Evolutionary conservation across 2,329 filamentous ascomycete genomes (phyloP).

Genomic region (Davidsoniella virescens): DNA sequence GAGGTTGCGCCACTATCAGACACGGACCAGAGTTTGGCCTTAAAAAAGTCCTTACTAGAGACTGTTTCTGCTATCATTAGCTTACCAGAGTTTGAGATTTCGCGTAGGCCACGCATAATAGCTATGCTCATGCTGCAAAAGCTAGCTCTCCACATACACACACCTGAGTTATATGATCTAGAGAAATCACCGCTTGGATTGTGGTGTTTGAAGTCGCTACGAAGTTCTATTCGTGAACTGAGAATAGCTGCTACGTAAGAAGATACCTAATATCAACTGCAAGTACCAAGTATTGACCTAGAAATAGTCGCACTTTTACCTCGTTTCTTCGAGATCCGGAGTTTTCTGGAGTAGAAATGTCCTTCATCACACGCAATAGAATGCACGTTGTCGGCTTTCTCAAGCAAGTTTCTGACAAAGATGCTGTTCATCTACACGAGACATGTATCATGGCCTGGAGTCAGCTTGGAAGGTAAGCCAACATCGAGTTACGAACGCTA

Average conservation of each 20-base stretch:
- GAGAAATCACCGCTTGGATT: constrained; percentile 53
- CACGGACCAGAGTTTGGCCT: constrained; percentile 5
- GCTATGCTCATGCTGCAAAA: constrained; percentile 57
- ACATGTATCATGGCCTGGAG: constrained; percentile 75
- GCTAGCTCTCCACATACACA: constrained; percentile 49
- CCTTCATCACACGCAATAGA: constrained; percentile 8
- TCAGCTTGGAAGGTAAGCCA: constrained; percentile 54
- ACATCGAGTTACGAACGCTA: neutral
- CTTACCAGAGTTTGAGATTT: constrained; percentile 31
- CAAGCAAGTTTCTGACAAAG: constrained; percentile 53
- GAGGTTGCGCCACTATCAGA: constrained; percentile 8
- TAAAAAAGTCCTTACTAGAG: constrained; percentile 1
- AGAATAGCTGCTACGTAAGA: constrained; percentile 60
- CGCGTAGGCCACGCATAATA: constrained; percentile 46
- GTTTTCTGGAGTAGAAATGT: constrained; percentile 15
- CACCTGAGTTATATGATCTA: constrained; percentile 46
- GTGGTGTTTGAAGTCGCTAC: constrained; percentile 66
- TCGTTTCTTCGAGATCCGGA: constrained; percentile 37
- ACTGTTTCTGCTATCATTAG: constrained; percentile 32
- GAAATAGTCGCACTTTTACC: constrained; percentile 41
- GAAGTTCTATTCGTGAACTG: constrained; percentile 72
- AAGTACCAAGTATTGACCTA: constrained; percentile 10
- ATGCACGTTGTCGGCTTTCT: constrained; percentile 51
- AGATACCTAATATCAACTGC: neutral
- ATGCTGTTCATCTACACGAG: constrained; percentile 54